phyloP scores from a whole-genome alignment of 495 filamentous ascomycete genomes.

The Penicillium diatomitis region DNA sequence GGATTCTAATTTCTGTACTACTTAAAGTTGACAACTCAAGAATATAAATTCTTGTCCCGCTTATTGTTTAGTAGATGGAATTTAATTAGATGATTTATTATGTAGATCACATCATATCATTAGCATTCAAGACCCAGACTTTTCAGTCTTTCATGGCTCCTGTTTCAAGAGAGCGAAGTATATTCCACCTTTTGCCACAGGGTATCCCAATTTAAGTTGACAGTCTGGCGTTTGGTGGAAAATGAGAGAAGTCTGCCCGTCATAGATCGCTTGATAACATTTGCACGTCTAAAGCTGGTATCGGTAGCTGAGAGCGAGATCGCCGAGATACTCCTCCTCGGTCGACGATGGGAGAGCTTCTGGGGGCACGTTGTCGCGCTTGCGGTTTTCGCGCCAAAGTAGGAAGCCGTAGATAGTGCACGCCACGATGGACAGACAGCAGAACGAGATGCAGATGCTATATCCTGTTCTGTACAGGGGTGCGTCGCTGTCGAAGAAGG shows the following conservation, averaged over 20 bases:
- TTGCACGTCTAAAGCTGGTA: constrained; percentile 24
- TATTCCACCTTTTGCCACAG: background rate
- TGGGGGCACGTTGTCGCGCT: constrained; percentile 34
- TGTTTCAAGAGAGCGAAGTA: background rate
- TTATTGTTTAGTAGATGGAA: no score
- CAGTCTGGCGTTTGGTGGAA: no score
- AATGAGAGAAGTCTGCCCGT: no score
- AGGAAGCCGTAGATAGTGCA: constrained; percentile 53
- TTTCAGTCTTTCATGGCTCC: background rate
- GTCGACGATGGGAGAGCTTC: constrained; percentile 13
- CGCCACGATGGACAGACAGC: constrained; percentile 52
- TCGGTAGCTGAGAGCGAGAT: constrained; percentile 33
- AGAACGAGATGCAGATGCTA: constrained; percentile 67
- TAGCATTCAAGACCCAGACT: background rate
- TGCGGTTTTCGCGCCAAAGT: constrained; percentile 56
- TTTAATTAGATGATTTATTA: background rate
- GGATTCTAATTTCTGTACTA: no score
- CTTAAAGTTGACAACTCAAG: no score
- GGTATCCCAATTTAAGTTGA: no score
- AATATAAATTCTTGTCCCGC: no score
- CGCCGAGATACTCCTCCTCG: constrained; percentile 28
- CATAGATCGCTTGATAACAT: no score
- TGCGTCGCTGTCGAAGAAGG: constrained; percentile 66
- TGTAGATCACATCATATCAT: background rate
- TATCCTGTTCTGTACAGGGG: constrained; percentile 62